Conservation (phyloP, 2,329 filamentous ascomycete species). For the Pestalotiopsis sp. region DNA sequence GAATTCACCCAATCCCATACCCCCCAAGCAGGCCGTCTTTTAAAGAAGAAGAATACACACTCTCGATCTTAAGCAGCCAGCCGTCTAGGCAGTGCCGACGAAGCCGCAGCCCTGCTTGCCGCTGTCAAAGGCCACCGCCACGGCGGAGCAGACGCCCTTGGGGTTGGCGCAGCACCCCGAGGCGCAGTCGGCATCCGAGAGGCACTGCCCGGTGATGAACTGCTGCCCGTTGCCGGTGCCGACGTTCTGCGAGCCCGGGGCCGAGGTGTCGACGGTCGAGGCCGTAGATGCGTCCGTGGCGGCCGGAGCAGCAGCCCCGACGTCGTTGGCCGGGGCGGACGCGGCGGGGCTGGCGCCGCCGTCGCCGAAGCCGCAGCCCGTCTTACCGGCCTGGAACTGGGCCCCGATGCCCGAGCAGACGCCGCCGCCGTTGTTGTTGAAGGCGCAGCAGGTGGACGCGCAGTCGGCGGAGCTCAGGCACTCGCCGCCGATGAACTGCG, state of each 20-base stretch:
- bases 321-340: background rate
- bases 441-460: constrained; percentile 29
- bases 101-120: constrained; percentile 28
- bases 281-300: background rate
- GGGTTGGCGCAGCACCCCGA: constrained; percentile 25
- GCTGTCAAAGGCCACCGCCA: constrained; percentile 20
- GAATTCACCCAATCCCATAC: too few relatives aligned
- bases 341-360: constrained; percentile 7
- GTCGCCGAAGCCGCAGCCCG: constrained; percentile 28
- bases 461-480: constrained; percentile 28
- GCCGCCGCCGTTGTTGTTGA: constrained; percentile 26
- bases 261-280: constrained; percentile 10
- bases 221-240: constrained; percentile 24
- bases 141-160: constrained; percentile 25
- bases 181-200: constrained; percentile 30
- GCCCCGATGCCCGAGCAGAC: constrained; percentile 37
- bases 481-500: constrained; percentile 30
- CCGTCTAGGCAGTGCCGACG: constrained; percentile 10
- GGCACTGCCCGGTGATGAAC: constrained; percentile 32
- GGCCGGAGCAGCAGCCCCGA: background rate
- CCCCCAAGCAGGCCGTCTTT: too few relatives aligned
- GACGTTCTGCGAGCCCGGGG: constrained; percentile 26
- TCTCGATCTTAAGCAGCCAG: too few relatives aligned
- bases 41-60: too few relatives aligned
- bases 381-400: constrained; percentile 33